These are phyloP conservation scores for Rhynchosporium secalis DNA, from an alignment of 2,329 filamentous ascomycete species.

Conservation along the genomic window DNA sequence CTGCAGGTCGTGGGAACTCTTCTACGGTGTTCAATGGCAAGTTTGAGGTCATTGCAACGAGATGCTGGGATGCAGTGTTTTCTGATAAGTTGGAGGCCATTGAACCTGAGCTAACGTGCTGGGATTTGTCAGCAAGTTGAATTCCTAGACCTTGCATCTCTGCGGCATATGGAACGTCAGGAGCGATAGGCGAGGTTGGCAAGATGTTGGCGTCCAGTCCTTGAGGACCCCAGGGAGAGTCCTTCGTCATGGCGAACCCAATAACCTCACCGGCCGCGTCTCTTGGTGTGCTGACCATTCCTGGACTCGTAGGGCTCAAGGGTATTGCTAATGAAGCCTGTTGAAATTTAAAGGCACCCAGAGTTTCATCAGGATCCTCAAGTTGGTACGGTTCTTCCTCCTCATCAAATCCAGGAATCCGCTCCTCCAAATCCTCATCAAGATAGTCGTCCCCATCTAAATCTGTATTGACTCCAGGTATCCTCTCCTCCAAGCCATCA, in stretches of 20 bases:
- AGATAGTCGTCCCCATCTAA: conserved; percentile 34
- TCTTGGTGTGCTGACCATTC: conserved; percentile 53
- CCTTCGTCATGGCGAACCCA: conserved; percentile 50
- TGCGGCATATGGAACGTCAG: conserved; percentile 4
- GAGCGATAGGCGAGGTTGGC: conserved; percentile 24
- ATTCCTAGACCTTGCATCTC: conserved; percentile 31
- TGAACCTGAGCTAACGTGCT: conserved; percentile 5
- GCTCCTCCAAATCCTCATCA: conserved; percentile 53
- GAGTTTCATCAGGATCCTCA: conserved; percentile 23
- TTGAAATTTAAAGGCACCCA: conserved; percentile 37
- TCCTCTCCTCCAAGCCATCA: conserved; percentile 65
- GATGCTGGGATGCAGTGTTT: conserved; percentile 12
- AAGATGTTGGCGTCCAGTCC: conserved; percentile 16
- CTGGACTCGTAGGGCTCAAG: conserved; percentile 52
- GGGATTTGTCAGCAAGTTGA: conserved; percentile 23
- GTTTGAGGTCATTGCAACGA: conserved; percentile 1
- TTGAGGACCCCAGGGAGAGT: conserved; percentile 31
- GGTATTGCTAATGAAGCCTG: conserved; percentile 52
- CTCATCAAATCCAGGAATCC: conserved; percentile 55
- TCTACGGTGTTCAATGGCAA: conserved; percentile 15
- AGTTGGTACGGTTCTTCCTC: conserved; percentile 44
- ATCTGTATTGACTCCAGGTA: conserved; percentile 57
- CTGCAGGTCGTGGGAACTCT: conserved; percentile 25
- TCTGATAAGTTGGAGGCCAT: no score
- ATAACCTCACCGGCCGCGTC: conserved; percentile 56